Conservation (phyloP, 179 eudicot genomes). For the Sideroxylon spinosum region DNA sequence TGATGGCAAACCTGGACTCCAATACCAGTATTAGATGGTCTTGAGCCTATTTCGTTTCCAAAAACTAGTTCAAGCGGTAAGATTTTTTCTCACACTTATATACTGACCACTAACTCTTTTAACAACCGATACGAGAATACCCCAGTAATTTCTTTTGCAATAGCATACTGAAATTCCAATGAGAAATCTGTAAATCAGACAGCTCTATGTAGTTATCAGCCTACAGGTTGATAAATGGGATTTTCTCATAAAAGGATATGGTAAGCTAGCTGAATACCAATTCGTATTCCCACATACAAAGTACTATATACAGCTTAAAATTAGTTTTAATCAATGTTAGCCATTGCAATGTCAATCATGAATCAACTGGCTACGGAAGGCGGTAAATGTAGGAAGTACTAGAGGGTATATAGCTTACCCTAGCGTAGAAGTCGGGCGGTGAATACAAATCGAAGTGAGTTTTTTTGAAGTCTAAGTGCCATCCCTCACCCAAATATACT, state of each 20-base stretch:
- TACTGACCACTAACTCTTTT: no score
- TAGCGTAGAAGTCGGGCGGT: constrained; percentile 80
- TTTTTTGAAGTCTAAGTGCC: constrained; percentile 78
- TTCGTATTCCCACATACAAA: neutral
- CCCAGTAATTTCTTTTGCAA: neutral
- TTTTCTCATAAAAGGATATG: neutral
- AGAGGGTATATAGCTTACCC: constrained; percentile 35
- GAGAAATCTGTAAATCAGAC: no score
- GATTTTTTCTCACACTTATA: no score
- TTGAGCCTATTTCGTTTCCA: no score
- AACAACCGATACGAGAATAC: no score
- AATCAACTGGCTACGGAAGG: neutral
- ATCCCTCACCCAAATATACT: constrained; percentile 89
- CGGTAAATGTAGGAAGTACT: neutral
- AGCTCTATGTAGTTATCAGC: no score
- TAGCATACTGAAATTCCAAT: no score
- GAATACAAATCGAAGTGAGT: constrained; percentile 79
- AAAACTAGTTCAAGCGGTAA: no score
- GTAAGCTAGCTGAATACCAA: neutral
- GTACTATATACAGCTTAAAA: neutral
- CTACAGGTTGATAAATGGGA: neutral
- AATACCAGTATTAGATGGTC: no score
- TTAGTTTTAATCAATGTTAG: neutral
- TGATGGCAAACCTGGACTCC: no score
- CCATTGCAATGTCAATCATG: neutral